These are phyloP conservation scores for Penicillium parvum DNA, from an alignment of 495 filamentous ascomycete genomes.

Conservation along the genomic window DNA sequence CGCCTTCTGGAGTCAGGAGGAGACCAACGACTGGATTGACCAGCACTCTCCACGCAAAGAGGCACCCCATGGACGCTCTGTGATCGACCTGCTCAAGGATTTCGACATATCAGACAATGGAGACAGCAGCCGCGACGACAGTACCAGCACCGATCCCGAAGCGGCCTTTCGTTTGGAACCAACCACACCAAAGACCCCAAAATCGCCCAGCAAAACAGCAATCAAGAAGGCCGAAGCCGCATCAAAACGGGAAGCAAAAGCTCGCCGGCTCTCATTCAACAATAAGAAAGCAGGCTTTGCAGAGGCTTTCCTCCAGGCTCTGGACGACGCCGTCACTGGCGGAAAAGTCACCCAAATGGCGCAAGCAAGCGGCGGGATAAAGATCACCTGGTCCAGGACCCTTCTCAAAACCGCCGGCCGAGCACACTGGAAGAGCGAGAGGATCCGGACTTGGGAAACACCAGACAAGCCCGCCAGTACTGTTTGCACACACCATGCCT, in stretches of 20 bases:
- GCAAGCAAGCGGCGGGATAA: conserved; percentile 67
- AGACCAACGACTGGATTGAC: conserved; percentile 79
- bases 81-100: conserved; percentile 28
- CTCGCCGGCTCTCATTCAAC: conserved; percentile 61
- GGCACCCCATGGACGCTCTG: conserved; percentile 8
- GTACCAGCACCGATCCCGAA: conserved; percentile 7
- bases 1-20: conserved; percentile 73
- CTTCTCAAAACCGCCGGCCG: conserved; percentile 84
- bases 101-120: conserved; percentile 30
- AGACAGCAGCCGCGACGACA: conserved; percentile 10
- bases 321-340: conserved; percentile 63
- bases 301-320: conserved; percentile 60
- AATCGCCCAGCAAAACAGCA: conserved; percentile 41
- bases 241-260: conserved; percentile 37
- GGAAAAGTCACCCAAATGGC: conserved; percentile 59
- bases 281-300: conserved; percentile 62
- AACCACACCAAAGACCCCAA: conserved; percentile 19
- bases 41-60: conserved; percentile 65
- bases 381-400: conserved; percentile 77
- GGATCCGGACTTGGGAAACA: conserved; percentile 27
- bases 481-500: conserved; percentile 65
- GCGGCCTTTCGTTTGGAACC: conserved; percentile 6
- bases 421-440: conserved; percentile 73
- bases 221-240: conserved; percentile 42
- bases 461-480: background rate